These are phyloP conservation scores for Cytospora paraplurivora DNA, from an alignment of 2,329 filamentous ascomycete genomes.

Conservation along the genomic window DNA sequence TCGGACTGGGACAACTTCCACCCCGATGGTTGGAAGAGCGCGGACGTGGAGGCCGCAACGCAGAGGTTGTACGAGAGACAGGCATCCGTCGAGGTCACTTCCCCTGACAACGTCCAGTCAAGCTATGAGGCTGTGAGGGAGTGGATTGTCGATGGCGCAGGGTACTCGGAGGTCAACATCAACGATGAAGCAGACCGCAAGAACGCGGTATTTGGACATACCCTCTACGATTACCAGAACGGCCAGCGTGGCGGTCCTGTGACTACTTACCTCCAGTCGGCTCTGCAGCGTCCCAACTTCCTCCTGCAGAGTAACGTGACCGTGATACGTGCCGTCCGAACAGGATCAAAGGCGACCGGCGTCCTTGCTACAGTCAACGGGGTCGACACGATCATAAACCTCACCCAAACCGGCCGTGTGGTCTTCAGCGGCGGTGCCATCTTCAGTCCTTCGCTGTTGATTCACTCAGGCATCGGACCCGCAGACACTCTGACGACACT, in stretches of 20 bases:
- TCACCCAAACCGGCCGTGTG: constrained; percentile 39
- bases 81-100: constrained; percentile 67
- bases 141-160: constrained; percentile 56
- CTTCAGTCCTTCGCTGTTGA: constrained; percentile 39
- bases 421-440: constrained; percentile 43
- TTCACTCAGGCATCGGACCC: constrained; percentile 44
- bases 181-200: constrained; percentile 63
- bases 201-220: constrained; percentile 65
- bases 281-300: constrained; percentile 64
- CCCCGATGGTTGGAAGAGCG: constrained; percentile 69
- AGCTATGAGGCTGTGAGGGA: constrained; percentile 55
- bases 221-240: constrained; percentile 66
- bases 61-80: constrained; percentile 67
- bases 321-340: constrained; percentile 65
- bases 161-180: constrained; percentile 61
- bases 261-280: constrained; percentile 70
- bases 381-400: constrained; percentile 38
- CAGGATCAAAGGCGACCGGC: constrained; percentile 63
- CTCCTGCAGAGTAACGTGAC: constrained; percentile 66
- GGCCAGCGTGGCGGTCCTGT: constrained; percentile 71
- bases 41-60: constrained; percentile 61
- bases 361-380: constrained; percentile 51
- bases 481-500: constrained; percentile 31
- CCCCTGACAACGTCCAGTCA: constrained; percentile 63
- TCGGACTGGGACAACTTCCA: constrained; percentile 71